Base-by-base conservation (phyloP, 768 basidiomycete species). In the Crucibulum laeve region DNA sequence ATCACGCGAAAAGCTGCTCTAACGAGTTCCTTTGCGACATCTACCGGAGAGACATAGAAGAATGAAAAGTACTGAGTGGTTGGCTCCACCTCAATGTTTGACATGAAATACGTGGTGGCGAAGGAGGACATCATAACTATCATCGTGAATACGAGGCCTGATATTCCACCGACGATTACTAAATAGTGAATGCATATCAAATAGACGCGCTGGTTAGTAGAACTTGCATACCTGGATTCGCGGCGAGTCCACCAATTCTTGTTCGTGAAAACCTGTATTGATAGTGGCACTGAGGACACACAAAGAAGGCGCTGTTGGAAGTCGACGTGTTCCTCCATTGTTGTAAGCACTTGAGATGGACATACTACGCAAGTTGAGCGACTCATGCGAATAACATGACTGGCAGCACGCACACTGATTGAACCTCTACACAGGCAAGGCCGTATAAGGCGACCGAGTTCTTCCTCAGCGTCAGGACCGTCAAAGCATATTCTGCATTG, bases 401-500 rank as follows among this genome's bases (percentile, higher is more conserved):
- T 35, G 43, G 30, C 17, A 42, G 11, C 40, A 53, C 71, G 52
- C 54, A 74, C 73, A 46, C 82, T 84, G 47, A 91, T 87, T 17
- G 84, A 83, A 33, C 91, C 91, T 48, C 77, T 81, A 61, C 87
- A 88, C 2, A 83, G 67, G 59, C 87, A 89, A 4, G 91, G 91
- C 23, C 83, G 79, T 51, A 94, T 90, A 51, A 93, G 76, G 42
- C 82, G 77, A 2, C 91, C 91, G 30, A 85, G 66, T 19, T 76
- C 71, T 0, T 51, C 57, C 50, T 86, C 82, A 18, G 77, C 75
- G 35, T 77, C 75, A 8, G 66, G 61, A 3, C 86, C 82, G 28
- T 86, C 84, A 21, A 91, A 70, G 58, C 91, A 94, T 36, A 94
- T 94, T 42, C 91, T 75, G 56, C 91, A 93, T 57, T 87, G 85